Conservation (phyloP, 2,329 filamentous ascomycete genomes). For the Colletotrichum siamense region DNA sequence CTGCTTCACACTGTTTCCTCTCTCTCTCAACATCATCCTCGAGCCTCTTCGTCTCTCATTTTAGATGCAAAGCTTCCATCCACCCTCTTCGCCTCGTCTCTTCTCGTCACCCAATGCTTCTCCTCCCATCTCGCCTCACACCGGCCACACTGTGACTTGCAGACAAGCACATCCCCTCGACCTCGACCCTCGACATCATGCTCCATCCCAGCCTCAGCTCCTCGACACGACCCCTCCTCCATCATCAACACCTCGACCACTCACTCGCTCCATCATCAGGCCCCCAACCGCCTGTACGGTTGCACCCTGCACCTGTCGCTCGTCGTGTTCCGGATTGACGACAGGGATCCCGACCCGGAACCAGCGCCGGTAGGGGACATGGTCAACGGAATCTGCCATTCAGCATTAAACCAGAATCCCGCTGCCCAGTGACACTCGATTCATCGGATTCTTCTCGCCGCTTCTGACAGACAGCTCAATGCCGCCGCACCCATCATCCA, state of each 20-base stretch:
- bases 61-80: neutral
- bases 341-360: constrained; percentile 13
- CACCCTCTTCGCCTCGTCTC: neutral
- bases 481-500: neutral
- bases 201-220: neutral
- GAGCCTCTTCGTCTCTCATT: neutral
- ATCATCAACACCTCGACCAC: neutral
- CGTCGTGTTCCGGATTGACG: constrained; percentile 18
- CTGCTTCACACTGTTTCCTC: neutral
- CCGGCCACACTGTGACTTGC: neutral
- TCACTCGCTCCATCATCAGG: neutral
- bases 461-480: neutral
- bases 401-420: neutral
- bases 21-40: neutral
- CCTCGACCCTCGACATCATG: neutral
- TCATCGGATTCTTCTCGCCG: neutral
- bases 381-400: neutral
- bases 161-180: neutral
- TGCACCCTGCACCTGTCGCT: constrained; percentile 17
- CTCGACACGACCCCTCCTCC: neutral
- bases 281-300: constrained; percentile 2
- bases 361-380: neutral
- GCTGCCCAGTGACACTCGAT: neutral
- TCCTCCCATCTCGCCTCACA: neutral
- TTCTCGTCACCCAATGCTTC: neutral